Evolutionary conservation across 2,329 filamentous ascomycete genomes (phyloP), one percentile per base, ranked within the genome.

Genomic region (Myriosclerotinia curreyana): DNA sequence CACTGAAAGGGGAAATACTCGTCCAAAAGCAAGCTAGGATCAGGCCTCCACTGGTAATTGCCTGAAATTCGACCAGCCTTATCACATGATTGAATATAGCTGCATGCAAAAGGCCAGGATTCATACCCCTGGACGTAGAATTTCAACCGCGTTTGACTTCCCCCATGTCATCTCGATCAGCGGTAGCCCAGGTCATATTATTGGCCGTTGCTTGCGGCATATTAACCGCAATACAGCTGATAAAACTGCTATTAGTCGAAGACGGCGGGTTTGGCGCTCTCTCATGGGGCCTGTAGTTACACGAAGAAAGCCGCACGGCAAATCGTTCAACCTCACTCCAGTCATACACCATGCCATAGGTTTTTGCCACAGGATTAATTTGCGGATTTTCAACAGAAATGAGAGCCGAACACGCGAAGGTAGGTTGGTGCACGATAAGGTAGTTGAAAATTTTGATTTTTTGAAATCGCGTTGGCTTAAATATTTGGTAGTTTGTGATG

Each of bases 61-160:
- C 46, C 58, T 50, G 58, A 42, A 38, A 48, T 22, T 7, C 49
- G 56, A 62, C 62, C 48, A 60, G 50, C 40, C 46, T 48, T 52
- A 60, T 67, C 66, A 67, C 66, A 67, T 67, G 66, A 67, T 63
- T 60, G 9, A 52, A 25, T 11, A 17, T 15, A 25, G 42, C 63
- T 66, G 66, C 64, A 62, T 66, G 66, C 54, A 62, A 44, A 55
- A 34, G 40, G 44, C 66, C 64, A 64, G 66, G 66, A 59, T 66
- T 48, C n/a, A 44, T 14, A 49, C 53, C 61, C 60, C 52, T 55
- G 60, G 44, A 60, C 38, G 48, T 42, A 49, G 38, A 52, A 60
- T 55, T 9, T 46, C 22, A 42, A 58, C 46, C 44, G 42, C 53
- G 53, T 28, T 58, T 53, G 46, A 15, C 49, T 58, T 62, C 48